A percentile compares a stretch with the other conserved stretches of the same genome.
Evolutionary conservation across 2,329 filamentous ascomycete genomes (phyloP).

Genomic region (Neonectria neomacrospora): DNA sequence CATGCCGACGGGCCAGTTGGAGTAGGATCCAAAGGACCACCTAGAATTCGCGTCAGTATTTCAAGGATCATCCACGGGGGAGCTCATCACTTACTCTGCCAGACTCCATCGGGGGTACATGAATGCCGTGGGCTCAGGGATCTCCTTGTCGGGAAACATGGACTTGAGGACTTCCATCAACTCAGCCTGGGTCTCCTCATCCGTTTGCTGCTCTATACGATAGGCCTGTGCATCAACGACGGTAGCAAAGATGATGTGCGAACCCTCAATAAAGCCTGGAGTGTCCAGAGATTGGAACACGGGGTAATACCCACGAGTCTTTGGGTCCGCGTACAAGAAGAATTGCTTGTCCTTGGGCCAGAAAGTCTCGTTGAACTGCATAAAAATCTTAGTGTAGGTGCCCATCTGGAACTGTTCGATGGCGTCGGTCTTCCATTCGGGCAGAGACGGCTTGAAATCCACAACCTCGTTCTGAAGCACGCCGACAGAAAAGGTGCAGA

Average conservation of each 20-base stretch:
- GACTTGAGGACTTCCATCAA: conserved; percentile 65
- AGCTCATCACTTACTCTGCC: conserved; percentile 38
- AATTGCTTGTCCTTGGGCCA: conserved; percentile 63
- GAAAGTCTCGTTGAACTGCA: conserved; percentile 75
- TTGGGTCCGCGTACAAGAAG: conserved; percentile 58
- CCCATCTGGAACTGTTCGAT: conserved; percentile 75
- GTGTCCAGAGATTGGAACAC: conserved; percentile 72
- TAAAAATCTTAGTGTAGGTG: conserved; percentile 79
- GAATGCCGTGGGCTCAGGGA: conserved; percentile 71
- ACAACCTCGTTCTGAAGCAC: conserved; percentile 72
- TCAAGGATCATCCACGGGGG: rapidly evolving
- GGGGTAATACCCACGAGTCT: conserved; percentile 58
- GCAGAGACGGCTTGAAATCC: conserved; percentile 67
- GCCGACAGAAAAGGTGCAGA: conserved; percentile 75
- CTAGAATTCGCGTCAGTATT: conserved; percentile 25
- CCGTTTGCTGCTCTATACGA: conserved; percentile 67
- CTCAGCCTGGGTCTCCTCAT: conserved; percentile 66
- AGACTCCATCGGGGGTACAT: conserved; percentile 60
- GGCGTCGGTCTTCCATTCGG: conserved; percentile 71
- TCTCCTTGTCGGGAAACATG: conserved; percentile 68
- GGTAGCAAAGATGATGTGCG: conserved; percentile 74
- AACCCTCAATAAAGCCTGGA: conserved; percentile 67
- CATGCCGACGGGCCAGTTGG: conserved; percentile 73
- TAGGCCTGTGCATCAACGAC: conserved; percentile 67
- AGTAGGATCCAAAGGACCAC: conserved; percentile 70